These are phyloP conservation scores for Botrytis paeoniae DNA, from an alignment of 2,329 filamentous ascomycete genomes.

Conservation along the genomic window DNA sequence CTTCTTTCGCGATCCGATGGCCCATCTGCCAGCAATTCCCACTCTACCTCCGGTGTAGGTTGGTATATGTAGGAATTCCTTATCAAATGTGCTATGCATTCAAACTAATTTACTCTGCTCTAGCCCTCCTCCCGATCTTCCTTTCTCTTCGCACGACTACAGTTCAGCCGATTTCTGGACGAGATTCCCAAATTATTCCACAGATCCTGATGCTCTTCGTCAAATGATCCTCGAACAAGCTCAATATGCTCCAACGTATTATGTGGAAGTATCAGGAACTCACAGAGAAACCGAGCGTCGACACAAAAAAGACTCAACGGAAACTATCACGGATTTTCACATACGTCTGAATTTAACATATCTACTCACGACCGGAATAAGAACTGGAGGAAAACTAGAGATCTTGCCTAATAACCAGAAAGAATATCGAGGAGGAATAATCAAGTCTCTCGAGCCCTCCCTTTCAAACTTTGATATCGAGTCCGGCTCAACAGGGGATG, in stretches of 20 bases:
- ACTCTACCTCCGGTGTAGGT: neutral
- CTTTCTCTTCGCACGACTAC: conserved; percentile 31
- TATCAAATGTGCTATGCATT: neutral
- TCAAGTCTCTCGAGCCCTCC: conserved; percentile 50
- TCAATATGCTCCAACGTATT: conserved; percentile 32
- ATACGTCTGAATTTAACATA: conserved; percentile 57
- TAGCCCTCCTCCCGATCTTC: conserved; percentile 28
- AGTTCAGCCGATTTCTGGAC: conserved; percentile 31
- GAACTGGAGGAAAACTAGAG: conserved; percentile 44
- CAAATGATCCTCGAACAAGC: conserved; percentile 33
- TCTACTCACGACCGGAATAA: conserved; percentile 49
- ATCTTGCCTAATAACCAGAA: conserved; percentile 58
- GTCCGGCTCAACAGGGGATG: conserved; percentile 16
- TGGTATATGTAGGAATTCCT: conserved; percentile 11
- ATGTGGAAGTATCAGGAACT: conserved; percentile 36
- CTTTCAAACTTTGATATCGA: conserved; percentile 35
- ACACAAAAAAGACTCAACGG: conserved; percentile 45
- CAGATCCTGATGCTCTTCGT: conserved; percentile 26
- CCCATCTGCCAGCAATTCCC: neutral
- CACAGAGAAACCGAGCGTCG: conserved; percentile 34
- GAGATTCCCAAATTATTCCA: conserved; percentile 33
- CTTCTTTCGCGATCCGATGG: neutral
- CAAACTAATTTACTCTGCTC: neutral
- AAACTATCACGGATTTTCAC: conserved; percentile 57
- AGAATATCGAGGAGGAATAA: conserved; percentile 61